A percentile compares a stretch with the other conserved stretches of the same genome.
Evolutionary conservation across 495 filamentous ascomycete genomes (phyloP).

Genomic region (Hapsidospora chrysogenum): DNA sequence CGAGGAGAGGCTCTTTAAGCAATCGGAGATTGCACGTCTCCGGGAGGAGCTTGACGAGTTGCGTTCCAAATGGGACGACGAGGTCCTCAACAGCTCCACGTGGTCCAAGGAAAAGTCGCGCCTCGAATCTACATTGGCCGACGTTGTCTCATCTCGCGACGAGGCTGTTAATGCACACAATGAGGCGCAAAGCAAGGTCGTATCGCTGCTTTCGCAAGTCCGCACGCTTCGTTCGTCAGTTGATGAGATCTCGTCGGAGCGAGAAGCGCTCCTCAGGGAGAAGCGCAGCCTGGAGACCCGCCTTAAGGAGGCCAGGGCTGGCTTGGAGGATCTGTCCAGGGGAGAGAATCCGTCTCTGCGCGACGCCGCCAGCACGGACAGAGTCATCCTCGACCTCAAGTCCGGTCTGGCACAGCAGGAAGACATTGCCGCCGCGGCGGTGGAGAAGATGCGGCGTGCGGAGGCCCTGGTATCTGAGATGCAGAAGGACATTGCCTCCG

Average conservation of each 20-base stretch:
- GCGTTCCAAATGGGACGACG: constrained; percentile 94
- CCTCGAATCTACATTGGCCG: constrained; percentile 78
- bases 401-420: constrained; percentile 80
- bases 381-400: constrained; percentile 81
- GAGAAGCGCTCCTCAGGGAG: constrained; percentile 72
- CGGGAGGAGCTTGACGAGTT: constrained; percentile 91
- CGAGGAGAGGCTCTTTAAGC: constrained; percentile 54
- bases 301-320: constrained; percentile 73
- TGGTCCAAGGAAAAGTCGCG: constrained; percentile 97
- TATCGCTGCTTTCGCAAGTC: constrained; percentile 81
- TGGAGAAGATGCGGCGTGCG: constrained; percentile 96
- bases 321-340: constrained; percentile 78
- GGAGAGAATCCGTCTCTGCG: constrained; percentile 82
- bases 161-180: constrained; percentile 88
- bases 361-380: constrained; percentile 79
- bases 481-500: constrained; percentile 85
- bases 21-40: constrained; percentile 52
- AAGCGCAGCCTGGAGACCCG: constrained; percentile 80
- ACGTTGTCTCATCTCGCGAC: constrained; percentile 76
- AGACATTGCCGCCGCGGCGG: constrained; percentile 79
- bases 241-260: constrained; percentile 74
- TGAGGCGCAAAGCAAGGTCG: constrained; percentile 84
- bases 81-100: constrained; percentile 91
- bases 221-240: constrained; percentile 65
- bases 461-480: constrained; percentile 78